Evolutionary conservation across 2,329 filamentous ascomycete genomes (phyloP).

Genomic region (Exophiala dermatitidis): DNA sequence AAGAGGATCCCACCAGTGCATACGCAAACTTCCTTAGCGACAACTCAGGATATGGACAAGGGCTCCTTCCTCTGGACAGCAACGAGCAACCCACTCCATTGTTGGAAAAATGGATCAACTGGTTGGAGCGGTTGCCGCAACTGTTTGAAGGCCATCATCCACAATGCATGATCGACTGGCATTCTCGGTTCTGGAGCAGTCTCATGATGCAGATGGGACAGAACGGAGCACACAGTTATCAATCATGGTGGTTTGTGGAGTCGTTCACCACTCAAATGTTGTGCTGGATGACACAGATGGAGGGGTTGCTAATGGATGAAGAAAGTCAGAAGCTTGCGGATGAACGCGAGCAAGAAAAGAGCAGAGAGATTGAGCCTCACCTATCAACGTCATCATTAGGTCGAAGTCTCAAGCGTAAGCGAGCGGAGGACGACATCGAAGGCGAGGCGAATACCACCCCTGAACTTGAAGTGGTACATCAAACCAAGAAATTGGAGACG

Average conservation of each 20-base stretch:
- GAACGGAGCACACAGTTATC: conserved; percentile 41
- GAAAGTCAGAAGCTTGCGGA: conserved; percentile 22
- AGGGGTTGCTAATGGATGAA: conserved; percentile 24
- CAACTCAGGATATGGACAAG: conserved; percentile 1
- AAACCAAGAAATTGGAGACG: conserved; percentile 9
- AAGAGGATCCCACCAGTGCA: conserved; percentile 32
- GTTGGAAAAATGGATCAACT: conserved; percentile 40
- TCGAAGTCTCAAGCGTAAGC: conserved; percentile 17
- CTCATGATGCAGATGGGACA: conserved; percentile 40
- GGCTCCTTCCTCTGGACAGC: conserved; percentile 10
- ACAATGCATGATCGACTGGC: conserved; percentile 40
- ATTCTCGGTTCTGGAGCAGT: conserved; percentile 39
- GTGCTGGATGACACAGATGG: conserved; percentile 27
- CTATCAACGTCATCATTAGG: neutral
- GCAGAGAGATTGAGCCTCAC: conserved; percentile 11
- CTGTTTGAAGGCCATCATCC: conserved; percentile 38
- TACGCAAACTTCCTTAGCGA: conserved; percentile 25
- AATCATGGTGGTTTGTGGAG: conserved; percentile 39
- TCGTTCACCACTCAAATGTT: conserved; percentile 27
- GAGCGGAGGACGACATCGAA: conserved; percentile 15
- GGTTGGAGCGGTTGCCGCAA: conserved; percentile 37
- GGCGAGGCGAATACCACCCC: neutral
- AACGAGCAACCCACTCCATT: conserved; percentile 13
- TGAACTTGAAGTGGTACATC: conserved; percentile 4
- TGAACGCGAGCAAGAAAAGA: conserved; percentile 23